These are phyloP conservation scores for Suillus lakei DNA, from an alignment of 768 basidiomycete species.

Conservation along the genomic window DNA sequence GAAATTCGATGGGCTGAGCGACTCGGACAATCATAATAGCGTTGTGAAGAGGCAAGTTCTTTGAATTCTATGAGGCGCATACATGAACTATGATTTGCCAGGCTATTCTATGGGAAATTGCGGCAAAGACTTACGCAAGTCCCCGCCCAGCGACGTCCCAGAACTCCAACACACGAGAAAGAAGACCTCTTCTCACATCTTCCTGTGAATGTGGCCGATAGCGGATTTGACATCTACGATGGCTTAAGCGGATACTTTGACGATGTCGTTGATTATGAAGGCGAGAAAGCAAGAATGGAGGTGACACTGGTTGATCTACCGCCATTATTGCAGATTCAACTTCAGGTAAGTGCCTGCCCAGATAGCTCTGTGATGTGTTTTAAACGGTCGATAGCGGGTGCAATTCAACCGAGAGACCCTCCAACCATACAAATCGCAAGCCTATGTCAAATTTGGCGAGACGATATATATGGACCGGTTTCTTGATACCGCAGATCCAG, in stretches of 20 bases:
- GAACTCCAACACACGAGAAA: constrained; percentile 74
- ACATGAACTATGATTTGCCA: constrained; percentile 29
- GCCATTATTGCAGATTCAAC: constrained; percentile 90
- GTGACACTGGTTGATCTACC: constrained; percentile 86
- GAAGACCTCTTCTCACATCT: constrained; percentile 94
- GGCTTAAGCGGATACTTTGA: constrained; percentile 92
- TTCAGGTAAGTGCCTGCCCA: constrained; percentile 67
- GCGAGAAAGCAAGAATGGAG: constrained; percentile 86
- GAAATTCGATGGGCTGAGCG: constrained; percentile 58
- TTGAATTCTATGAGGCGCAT: not conserved
- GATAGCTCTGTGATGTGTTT: constrained; percentile 4
- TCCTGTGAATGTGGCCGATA: constrained; percentile 90
- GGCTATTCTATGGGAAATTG: constrained; percentile 89
- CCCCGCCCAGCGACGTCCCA: constrained; percentile 43
- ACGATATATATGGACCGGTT: constrained; percentile 92
- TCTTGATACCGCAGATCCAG: constrained; percentile 72
- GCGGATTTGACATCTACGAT: constrained; percentile 91
- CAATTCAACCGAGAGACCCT: constrained; percentile 93
- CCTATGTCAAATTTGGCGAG: constrained; percentile 90
- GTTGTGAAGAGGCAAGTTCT: constrained; percentile 76
- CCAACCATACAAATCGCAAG: constrained; percentile 95
- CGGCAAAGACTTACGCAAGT: constrained; percentile 56
- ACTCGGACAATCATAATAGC: constrained; percentile 64
- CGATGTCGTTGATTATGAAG: constrained; percentile 85
- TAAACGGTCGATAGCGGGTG: constrained; percentile 61